phyloP scores from a whole-genome alignment of 768 basidiomycete species.

The Crepidotus variabilis region DNA sequence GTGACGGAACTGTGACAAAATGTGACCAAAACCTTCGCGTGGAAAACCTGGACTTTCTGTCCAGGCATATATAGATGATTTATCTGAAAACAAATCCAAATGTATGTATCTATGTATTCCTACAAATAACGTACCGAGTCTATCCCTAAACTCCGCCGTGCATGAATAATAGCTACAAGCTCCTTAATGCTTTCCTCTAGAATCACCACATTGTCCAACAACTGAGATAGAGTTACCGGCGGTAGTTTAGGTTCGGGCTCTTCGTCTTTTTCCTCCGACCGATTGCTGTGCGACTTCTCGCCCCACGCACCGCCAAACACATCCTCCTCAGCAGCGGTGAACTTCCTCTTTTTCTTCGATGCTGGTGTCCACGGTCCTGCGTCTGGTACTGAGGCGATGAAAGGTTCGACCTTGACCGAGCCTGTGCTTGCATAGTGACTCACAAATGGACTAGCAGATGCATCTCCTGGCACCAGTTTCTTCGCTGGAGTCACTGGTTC shows the following conservation, averaged over 20 bases:
- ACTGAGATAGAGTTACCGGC: constrained; percentile 70
- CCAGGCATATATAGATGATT: no score
- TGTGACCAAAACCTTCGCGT: no score
- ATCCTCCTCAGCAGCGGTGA: constrained; percentile 66
- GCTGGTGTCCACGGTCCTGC: constrained; percentile 62
- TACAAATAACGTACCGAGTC: constrained; percentile 77
- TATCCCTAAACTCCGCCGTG: constrained; percentile 78
- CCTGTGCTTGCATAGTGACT: constrained; percentile 80
- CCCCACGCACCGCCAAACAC: constrained; percentile 60
- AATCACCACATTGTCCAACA: constrained; percentile 93
- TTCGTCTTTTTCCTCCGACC: constrained; percentile 29
- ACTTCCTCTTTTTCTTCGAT: constrained; percentile 42
- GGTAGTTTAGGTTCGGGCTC: constrained; percentile 21
- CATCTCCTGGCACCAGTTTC: constrained; percentile 31
- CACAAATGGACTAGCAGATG: constrained; percentile 75
- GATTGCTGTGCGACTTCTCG: constrained; percentile 19
- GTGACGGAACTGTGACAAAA: no score
- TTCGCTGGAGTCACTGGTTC: constrained; percentile 47
- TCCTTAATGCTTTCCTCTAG: constrained; percentile 96
- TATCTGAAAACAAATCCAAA: no score
- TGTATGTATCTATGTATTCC: constrained; percentile 10
- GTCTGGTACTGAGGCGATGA: constrained; percentile 54
- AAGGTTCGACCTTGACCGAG: constrained; percentile 67
- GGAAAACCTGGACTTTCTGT: no score
- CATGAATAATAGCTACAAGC: constrained; percentile 79